Evolutionary conservation across 1,139 yeast species (phyloP).

Genomic region (Blastobotrys capitulatus): DNA sequence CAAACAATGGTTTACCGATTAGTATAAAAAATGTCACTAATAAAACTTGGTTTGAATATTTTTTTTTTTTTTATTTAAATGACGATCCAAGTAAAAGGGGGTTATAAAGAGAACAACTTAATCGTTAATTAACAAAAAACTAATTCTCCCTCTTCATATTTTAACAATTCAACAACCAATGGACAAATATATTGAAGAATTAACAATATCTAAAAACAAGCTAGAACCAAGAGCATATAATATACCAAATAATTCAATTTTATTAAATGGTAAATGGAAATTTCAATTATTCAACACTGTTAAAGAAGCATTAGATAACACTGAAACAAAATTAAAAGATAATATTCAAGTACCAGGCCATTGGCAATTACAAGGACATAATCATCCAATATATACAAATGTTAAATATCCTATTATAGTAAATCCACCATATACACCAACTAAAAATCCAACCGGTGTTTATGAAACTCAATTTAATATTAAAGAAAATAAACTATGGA

Average conservation of each 20-base stretch:
- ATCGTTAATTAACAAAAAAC: no score
- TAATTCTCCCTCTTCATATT: no score
- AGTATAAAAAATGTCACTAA: no score
- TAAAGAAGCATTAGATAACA: conserved; percentile 22
- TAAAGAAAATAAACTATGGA: conserved; percentile 13
- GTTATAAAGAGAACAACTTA: no score
- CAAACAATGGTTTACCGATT: no score
- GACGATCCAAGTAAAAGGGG: no score
- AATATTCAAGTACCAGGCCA: conserved; percentile 34
- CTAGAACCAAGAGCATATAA: conserved; percentile 27
- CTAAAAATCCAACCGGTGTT: conserved; percentile 35
- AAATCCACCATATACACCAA: conserved; percentile 35
- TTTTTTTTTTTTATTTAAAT: no score
- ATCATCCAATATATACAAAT: conserved; percentile 35
- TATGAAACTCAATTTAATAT: conserved; percentile 27
- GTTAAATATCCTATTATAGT: conserved; percentile 33
- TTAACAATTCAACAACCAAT: no score
- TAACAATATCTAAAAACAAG: conserved; percentile 20
- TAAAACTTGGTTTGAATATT: no score
- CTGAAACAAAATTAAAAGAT: neutral
- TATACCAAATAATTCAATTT: conserved; percentile 20
- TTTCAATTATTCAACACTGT: conserved; percentile 27
- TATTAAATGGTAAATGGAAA: conserved; percentile 35
- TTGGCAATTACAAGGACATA: conserved; percentile 38
- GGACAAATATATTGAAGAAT: conserved; percentile 31